These are phyloP conservation scores for Tolypocladium guangdongense DNA, from an alignment of 2,329 filamentous ascomycete species.

Conservation along the genomic window DNA sequence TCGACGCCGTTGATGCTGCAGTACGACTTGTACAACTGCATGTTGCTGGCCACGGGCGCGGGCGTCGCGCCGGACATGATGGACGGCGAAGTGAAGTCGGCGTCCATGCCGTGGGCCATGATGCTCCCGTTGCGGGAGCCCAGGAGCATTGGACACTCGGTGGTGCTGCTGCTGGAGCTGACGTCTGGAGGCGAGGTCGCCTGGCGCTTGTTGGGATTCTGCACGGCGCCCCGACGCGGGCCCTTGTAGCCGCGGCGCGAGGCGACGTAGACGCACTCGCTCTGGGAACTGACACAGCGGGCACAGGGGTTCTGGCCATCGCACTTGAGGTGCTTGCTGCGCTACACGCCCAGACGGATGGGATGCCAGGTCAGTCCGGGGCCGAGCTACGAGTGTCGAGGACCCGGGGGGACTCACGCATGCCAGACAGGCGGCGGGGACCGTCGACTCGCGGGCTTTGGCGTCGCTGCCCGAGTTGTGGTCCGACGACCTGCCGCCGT, in stretches of 20 bases:
- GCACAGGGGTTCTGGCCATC: conserved; percentile 60
- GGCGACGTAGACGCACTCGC: conserved; percentile 60
- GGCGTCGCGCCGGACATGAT: conserved; percentile 6
- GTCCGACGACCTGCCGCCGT: background rate
- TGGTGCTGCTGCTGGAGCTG: conserved; percentile 6
- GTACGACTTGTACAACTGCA: conserved; percentile 29
- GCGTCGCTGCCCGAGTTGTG: conserved; percentile 2
- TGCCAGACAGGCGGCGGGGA: conserved; percentile 42
- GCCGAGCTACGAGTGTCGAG: background rate
- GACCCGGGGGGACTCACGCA: conserved; percentile 36
- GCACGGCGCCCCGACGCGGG: conserved; percentile 23
- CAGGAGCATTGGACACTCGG: conserved; percentile 29
- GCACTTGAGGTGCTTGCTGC: conserved; percentile 63
- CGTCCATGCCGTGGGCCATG: conserved; percentile 1
- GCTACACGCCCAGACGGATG: conserved; percentile 21
- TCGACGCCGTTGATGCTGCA: conserved; percentile 15
- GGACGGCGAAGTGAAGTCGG: conserved; percentile 3
- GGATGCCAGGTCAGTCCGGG: background rate
- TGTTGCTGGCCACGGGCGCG: conserved; percentile 10
- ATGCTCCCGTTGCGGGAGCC: conserved; percentile 10
- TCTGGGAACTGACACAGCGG: conserved; percentile 48
- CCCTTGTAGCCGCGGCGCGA: conserved; percentile 69
- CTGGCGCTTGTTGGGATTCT: conserved; percentile 39
- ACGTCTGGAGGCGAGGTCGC: conserved; percentile 27
- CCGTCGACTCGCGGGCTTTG: conserved; percentile 19